Percentiles rank a stretch among this genome's conserved stretches.
Conservation (phyloP, 805 yeast genomes). For the Candida nonsorbophila region DNA sequence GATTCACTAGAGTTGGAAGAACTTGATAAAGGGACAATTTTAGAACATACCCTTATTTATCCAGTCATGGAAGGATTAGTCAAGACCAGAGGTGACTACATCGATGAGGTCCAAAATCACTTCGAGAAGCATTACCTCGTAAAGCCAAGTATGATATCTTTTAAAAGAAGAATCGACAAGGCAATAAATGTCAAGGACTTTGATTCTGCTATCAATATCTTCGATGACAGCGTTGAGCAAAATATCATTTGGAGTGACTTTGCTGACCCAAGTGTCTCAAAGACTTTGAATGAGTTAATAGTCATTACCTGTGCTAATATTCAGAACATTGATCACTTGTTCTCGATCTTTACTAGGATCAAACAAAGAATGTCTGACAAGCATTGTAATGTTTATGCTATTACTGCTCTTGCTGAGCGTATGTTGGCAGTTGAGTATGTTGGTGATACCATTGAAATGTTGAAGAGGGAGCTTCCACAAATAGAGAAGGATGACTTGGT, state of each 20-base stretch:
- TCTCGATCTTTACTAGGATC: constrained; percentile 27
- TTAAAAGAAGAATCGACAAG: constrained; percentile 22
- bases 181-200: constrained; percentile 15
- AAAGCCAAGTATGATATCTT: no score
- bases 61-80: no score
- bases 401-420: constrained; percentile 18
- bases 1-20: no score
- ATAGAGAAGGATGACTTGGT: constrained; percentile 22
- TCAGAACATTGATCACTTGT: constrained; percentile 21
- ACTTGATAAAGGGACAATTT: no score
- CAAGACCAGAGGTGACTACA: no score
- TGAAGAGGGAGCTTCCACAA: constrained; percentile 34
- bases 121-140: no score
- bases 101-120: no score
- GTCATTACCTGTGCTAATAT: constrained; percentile 22
- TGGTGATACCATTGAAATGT: constrained; percentile 37
- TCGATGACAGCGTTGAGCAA: constrained; percentile 23
- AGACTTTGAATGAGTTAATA: constrained; percentile 42
- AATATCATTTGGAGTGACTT: constrained; percentile 18
- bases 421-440: constrained; percentile 32
- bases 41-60: no score
- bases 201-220: constrained; percentile 19
- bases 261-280: constrained; percentile 29
- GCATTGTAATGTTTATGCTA: constrained; percentile 20
- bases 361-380: constrained; percentile 30